These are phyloP conservation scores for Phytophthora quininea DNA, from an alignment of 352 stramenopile genomes.

Conservation along the genomic window DNA sequence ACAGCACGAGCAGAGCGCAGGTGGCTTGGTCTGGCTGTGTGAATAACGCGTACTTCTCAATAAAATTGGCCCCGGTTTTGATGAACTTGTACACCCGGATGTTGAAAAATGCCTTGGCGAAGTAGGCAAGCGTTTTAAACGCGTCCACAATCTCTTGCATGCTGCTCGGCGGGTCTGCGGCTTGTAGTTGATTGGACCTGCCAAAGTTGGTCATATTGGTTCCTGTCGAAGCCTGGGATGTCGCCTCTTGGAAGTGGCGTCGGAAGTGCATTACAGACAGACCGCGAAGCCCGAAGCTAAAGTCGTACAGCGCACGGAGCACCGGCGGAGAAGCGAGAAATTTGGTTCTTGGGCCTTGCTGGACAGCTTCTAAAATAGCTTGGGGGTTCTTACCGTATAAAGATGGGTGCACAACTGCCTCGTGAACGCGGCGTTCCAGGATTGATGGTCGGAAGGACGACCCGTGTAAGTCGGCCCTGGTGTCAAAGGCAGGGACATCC, in stretches of 20 bases:
- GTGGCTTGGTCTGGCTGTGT: background rate
- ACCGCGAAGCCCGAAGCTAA: slow-evolving; percentile 14
- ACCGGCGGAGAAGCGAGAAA: slow-evolving; percentile 13
- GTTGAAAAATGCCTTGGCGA: slow-evolving; percentile 12
- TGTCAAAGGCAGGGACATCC: background rate
- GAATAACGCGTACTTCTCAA: background rate
- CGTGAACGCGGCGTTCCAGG: slow-evolving; percentile 1
- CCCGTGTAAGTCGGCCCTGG: background rate
- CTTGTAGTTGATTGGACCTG: slow-evolving; percentile 7
- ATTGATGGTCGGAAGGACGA: slow-evolving; percentile 8
- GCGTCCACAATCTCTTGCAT: slow-evolving; percentile 5
- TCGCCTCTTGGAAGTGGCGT: slow-evolving; percentile 1
- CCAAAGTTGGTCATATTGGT: slow-evolving; percentile 19
- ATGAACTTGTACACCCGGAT: slow-evolving; percentile 4
- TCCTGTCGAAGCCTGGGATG: slow-evolving; percentile 1
- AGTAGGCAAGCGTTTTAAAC: background rate
- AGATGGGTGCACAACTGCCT: background rate
- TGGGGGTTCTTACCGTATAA: slow-evolving; percentile 19
- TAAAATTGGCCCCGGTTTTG: background rate
- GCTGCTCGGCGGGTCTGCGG: background rate
- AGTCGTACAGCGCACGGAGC: slow-evolving; percentile 9
- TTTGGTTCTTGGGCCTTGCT: slow-evolving; percentile 6
- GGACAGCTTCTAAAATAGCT: slow-evolving; percentile 11
- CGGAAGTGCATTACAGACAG: slow-evolving; percentile 15
- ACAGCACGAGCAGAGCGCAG: slow-evolving; percentile 15